Conservation (phyloP, 768 basidiomycete species). For the Tubosaeta sp. region DNA sequence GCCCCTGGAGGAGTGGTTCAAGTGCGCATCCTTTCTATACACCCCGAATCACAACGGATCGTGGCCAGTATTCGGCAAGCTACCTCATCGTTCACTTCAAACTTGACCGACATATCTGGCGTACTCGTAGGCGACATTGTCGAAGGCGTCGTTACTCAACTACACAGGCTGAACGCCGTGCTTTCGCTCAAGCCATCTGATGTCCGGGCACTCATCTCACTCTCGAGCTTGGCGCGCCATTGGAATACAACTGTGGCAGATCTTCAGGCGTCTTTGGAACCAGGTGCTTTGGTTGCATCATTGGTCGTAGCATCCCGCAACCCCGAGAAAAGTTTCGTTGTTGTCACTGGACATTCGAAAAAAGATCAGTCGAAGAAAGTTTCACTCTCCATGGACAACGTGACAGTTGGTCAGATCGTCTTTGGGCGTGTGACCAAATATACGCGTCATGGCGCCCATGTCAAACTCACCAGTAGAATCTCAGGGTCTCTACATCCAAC, state of each 20-base stretch:
- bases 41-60: slow-evolving; percentile 58
- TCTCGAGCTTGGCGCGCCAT: slow-evolving; percentile 83
- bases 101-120: slow-evolving; percentile 59
- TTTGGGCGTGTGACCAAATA: slow-evolving; percentile 78
- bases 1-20: slow-evolving; percentile 78
- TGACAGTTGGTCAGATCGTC: slow-evolving; percentile 70
- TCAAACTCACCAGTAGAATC: slow-evolving; percentile 72
- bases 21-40: slow-evolving; percentile 70
- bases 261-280: slow-evolving; percentile 56
- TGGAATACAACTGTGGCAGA: slow-evolving; percentile 62
- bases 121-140: slow-evolving; percentile 76
- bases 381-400: slow-evolving; percentile 58
- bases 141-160: slow-evolving; percentile 64
- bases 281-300: slow-evolving; percentile 67
- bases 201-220: slow-evolving; percentile 77
- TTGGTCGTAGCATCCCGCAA: slow-evolving; percentile 89
- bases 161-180: slow-evolving; percentile 83
- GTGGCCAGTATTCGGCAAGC: slow-evolving; percentile 87
- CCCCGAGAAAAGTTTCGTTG: slow-evolving; percentile 78
- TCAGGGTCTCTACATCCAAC: slow-evolving; percentile 78
- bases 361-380: slow-evolving; percentile 47
- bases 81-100: slow-evolving; percentile 42
- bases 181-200: slow-evolving; percentile 66
- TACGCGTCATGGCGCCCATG: slow-evolving; percentile 62
- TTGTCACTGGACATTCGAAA: slow-evolving; percentile 74